Evolutionary conservation across 164 flowering plant genomes (phyloP), one percentile per base, ranked within the genome.

Genomic region (Tetracentron sinense): DNA sequence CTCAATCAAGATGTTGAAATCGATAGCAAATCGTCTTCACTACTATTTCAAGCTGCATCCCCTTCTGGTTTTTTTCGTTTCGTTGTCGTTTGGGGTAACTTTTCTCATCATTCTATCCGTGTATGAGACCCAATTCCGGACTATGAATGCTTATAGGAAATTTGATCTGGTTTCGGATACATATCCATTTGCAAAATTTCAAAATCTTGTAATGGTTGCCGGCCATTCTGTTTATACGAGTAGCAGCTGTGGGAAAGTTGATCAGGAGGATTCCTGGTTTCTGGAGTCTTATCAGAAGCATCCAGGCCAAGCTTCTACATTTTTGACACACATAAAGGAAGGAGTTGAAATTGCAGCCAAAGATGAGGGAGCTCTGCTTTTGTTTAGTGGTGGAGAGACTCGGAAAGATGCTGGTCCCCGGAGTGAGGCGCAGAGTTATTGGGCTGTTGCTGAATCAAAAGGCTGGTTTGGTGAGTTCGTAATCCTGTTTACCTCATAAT

Each of bases 361-460:
- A 67, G 99, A 94, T 73, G 87, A 84, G 50, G 73, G 55, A 8
- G 82, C 96, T 54, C 66, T 94, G 79, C 89, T 94, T 67, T 68
- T 94, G 79, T 94, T 94, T 74, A 94, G 99, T 77, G 99, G 97
- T 20, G 99, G 99, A 42, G 97, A 94, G 80, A 94, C 99, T 55
- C 67, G 99, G 64, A 94, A 83, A 74, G 90, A 86, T 69, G 97
- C 97, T 16, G 99, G 99, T 46, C 99, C 99, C 25, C 79, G 97
- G 25, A 94, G 99, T 55, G 99, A 94, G 78, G 99, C 99, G 2
- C 97, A 94, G 84, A 94, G 99, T 79, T 94, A 94, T 67, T 94
- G 99, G 99, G 69, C 73, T 60, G 99, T 88, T 65, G 93, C 99
- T 51, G 99, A 94, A 63, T 85, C 91, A 2, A 78, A 82, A 77